A percentile compares a stretch with the other conserved stretches of the same genome.
Evolutionary conservation across 2,329 filamentous ascomycete species (phyloP).

Genomic region (Ascochyta rabiei): DNA sequence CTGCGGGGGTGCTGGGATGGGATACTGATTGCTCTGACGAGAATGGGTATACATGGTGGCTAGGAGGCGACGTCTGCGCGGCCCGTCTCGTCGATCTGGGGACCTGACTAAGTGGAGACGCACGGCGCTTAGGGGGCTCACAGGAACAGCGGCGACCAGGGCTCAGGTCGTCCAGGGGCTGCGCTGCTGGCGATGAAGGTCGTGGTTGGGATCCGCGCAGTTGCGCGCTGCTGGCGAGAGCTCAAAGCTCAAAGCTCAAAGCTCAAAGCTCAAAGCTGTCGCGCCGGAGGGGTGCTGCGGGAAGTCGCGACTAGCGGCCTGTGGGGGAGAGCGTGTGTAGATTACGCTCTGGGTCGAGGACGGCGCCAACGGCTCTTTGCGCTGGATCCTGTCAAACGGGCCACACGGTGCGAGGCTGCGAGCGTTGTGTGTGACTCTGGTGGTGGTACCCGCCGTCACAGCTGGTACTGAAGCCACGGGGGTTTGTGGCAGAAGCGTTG

Average conservation of each 20-base stretch:
- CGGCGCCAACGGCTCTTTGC: slow-evolving; percentile 11
- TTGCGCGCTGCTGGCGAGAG: slow-evolving; percentile 4
- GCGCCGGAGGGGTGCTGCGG: slow-evolving; percentile 11
- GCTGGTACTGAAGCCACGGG: slow-evolving; percentile 9
- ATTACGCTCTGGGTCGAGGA: slow-evolving; percentile 8
- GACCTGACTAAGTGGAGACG: neutral
- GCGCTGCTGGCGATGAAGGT: neutral
- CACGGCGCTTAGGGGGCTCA: slow-evolving; percentile 1
- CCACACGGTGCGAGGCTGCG: slow-evolving; percentile 14
- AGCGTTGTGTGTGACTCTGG: slow-evolving; percentile 15
- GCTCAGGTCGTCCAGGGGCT: neutral
- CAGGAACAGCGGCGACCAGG: neutral
- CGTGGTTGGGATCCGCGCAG: slow-evolving; percentile 1
- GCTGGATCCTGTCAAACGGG: slow-evolving; percentile 8
- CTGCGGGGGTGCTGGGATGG: slow-evolving; percentile 21
- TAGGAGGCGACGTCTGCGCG: slow-evolving; percentile 7
- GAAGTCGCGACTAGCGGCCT: slow-evolving; percentile 15
- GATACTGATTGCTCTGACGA: slow-evolving; percentile 29
- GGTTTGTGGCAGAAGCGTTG: slow-evolving; percentile 1
- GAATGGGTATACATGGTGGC: slow-evolving; percentile 31
- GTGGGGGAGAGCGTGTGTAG: slow-evolving; percentile 7
- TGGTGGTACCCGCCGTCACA: slow-evolving; percentile 15
- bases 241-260: too few relatives aligned
- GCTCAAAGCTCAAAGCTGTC: neutral
- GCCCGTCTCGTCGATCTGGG: neutral